Base-by-base conservation (phyloP, 345 rosid species). In the Rhizophora mangle region DNA sequence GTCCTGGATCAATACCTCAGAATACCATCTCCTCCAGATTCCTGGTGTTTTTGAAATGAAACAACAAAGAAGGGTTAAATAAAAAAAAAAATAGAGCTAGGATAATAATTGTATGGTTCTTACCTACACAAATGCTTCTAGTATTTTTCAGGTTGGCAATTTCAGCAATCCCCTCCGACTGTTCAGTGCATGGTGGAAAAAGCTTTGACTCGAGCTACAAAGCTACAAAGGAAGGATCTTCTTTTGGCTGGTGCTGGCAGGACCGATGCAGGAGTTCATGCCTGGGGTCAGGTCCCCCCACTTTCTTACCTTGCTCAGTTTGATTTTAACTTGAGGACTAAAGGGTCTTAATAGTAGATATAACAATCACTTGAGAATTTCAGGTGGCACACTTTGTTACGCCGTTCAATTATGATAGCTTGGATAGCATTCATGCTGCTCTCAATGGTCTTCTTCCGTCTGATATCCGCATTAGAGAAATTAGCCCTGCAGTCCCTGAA, bases 201-300 rank as follows among this genome's bases (percentile, higher is more conserved):
- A 69, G 91, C 95, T 63, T 86, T 91, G 71, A 70, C 75, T 78
- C 85, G 72, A 76, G 80, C 65, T 66, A 91, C 97, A 6, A 88
- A 91, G 76, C 83, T 94, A 49, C 74, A 74, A 74, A 74, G 98
- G 64, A 80, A 85, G 79, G 78, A 86, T 76, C 90, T 94, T 63
- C 79, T 21, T 62, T 75, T 93, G 15, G 97, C 89, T 65, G 98
- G 94, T 57, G 96, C 98, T 0, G 83, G 97, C 68, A 81, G 97
- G 78, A 94, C 98, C 6, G 98, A 91, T 80, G 78, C 89, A 36
- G 98, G 97, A 62, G 98, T 94, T 73, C 98, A 94, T 73, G 98
- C 98, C 64, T 85, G 87, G 92, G 98, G 98, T 65, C 98, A 93
- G 96, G 98, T 91, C 81, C 60, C 74, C 60, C 34, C 24, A 24